Base-by-base conservation (phyloP, 805 yeast species). In the Candida tammaniensis region DNA sequence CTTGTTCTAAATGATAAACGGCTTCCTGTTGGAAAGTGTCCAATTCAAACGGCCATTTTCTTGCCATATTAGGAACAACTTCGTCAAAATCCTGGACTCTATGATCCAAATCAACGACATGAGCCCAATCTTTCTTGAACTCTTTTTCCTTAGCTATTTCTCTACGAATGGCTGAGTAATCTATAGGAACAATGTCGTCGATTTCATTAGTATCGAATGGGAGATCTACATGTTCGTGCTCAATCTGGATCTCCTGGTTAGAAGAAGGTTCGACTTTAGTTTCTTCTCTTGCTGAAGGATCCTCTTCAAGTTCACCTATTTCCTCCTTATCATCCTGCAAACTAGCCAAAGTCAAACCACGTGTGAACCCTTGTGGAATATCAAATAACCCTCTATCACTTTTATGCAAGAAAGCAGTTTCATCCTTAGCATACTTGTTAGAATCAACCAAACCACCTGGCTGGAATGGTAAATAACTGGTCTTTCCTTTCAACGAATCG, bases 1-100 rank as follows among this genome's bases (percentile, higher is more conserved):
- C 98, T 58, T 88, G 96, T 53, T 93, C 99, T 41, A 93, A 68
- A 59, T 89, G 98, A 53, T 85, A 93, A 0, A 93, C 84, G 0
- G 99, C 98, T 61, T 93, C 98, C 53, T 93, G 88, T 56, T 93
- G 99, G 61, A 93, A 93, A 21, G 84, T 81, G 61, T 93, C 99
- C 30, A 93, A 69, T 55, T 88, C 91, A 52, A 93, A 93, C 0
- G 98, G 97, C 93, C 95, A 93, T 27, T 72, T 78, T 33, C 96
- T 68, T 0, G 98, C 98, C 68, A 91, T 91, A 42, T 85, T 80
- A 0, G 98, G 98, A 5, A 93, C 87, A 32, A 93, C 65, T 49
- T 89, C 96, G 13, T 76, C 70, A 54, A 93, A 93, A 55, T 93
- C 88, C 16, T 82, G 85, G 36, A 93, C 76, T 40, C 74, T 76